phyloP scores from a whole-genome alignment of 805 yeast species.

The Sporopachydermia quercuum region DNA sequence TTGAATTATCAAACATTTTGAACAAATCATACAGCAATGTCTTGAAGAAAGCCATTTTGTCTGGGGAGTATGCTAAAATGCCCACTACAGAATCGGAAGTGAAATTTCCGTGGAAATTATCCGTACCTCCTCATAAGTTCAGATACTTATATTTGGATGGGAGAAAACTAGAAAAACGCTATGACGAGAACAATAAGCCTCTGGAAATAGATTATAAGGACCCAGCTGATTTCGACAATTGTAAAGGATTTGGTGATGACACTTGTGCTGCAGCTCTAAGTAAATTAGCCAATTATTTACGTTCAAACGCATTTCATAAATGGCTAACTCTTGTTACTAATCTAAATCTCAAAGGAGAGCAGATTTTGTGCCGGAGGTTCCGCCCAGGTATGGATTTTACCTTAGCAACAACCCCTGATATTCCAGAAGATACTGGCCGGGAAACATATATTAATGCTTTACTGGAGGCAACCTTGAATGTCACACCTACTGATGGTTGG shows the following conservation, averaged over 20 bases:
- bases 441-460: constrained; percentile 22
- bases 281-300: constrained; percentile 42
- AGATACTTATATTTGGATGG: constrained; percentile 76
- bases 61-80: constrained; percentile 46
- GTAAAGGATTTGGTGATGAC: constrained; percentile 12
- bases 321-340: constrained; percentile 56
- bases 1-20: constrained; percentile 52
- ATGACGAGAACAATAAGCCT: constrained; percentile 11
- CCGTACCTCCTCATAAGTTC: constrained; percentile 90
- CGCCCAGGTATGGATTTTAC: constrained; percentile 94
- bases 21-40: constrained; percentile 34
- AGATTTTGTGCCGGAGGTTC: constrained; percentile 66
- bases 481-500: constrained; percentile 82
- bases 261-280: constrained; percentile 20
- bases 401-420: constrained; percentile 57
- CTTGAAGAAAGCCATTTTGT: constrained; percentile 34
- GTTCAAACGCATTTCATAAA: constrained; percentile 46
- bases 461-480: constrained; percentile 65
- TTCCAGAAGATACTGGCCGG: constrained; percentile 7
- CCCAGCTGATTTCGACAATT: constrained; percentile 33
- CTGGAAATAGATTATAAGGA: constrained; percentile 32
- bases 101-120: constrained; percentile 69
- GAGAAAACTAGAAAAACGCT: constrained; percentile 3
- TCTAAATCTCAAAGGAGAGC: constrained; percentile 41
- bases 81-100: constrained; percentile 46